Conservation (phyloP, 371 early-diverging fungal genomes). For the Syncephalastrum racemosum region DNA sequence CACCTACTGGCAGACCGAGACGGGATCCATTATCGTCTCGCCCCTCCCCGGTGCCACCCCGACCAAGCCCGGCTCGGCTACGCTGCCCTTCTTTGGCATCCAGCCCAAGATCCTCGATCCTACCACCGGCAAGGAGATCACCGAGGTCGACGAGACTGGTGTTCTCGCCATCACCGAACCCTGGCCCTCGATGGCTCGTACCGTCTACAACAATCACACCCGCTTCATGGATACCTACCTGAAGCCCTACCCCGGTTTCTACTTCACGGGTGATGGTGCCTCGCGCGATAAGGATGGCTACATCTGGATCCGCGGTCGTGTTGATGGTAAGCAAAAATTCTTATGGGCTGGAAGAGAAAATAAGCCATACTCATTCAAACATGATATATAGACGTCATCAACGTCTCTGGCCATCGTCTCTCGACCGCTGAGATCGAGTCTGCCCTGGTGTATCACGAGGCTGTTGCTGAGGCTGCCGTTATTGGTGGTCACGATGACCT, state of each 20-base stretch:
- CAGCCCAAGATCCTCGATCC: slow-evolving; percentile 86
- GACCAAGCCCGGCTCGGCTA: slow-evolving; percentile 96
- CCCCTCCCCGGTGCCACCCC: slow-evolving; percentile 90
- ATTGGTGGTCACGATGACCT: slow-evolving; percentile 92
- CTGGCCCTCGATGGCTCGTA: slow-evolving; percentile 96
- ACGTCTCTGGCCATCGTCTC: slow-evolving; percentile 98
- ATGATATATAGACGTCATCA: slow-evolving; percentile 78
- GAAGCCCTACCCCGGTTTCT: slow-evolving; percentile 82
- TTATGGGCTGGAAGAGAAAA: not conserved
- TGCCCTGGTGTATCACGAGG: slow-evolving; percentile 72
- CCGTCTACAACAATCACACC: slow-evolving; percentile 85
- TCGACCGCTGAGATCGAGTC: slow-evolving; percentile 97
- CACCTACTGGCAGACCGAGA: slow-evolving; percentile 98
- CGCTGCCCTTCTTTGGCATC: slow-evolving; percentile 97
- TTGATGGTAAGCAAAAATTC: slow-evolving; percentile 59
- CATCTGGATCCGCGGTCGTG: slow-evolving; percentile 93
- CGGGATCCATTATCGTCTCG: slow-evolving; percentile 92
- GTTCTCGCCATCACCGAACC: slow-evolving; percentile 82
- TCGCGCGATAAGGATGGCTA: slow-evolving; percentile 91
- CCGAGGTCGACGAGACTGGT: slow-evolving; percentile 80
- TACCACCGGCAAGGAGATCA: slow-evolving; percentile 73
- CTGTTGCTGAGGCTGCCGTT: slow-evolving; percentile 94
- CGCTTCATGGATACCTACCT: slow-evolving; percentile 92
- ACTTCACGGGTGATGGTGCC: slow-evolving; percentile 92
- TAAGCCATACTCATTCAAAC: not conserved